These are phyloP conservation scores for Botrytis hyacinthi DNA, from an alignment of 2,329 filamentous ascomycete genomes.

Conservation along the genomic window DNA sequence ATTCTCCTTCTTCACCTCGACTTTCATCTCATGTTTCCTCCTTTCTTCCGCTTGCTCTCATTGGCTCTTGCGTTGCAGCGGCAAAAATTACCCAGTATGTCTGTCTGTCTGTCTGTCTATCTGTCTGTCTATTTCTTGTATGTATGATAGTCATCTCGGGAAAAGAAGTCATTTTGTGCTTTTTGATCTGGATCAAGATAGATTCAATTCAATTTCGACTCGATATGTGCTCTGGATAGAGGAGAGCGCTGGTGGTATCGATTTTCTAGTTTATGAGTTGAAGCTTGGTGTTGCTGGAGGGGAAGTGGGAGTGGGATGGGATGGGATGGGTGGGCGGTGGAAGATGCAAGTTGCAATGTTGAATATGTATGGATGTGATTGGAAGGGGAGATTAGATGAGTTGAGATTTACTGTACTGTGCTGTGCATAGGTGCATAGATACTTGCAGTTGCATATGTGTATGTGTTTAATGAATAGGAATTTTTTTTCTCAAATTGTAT, in stretches of 20 bases:
- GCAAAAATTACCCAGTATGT: background rate
- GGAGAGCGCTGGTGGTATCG: background rate
- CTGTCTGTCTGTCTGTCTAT: background rate
- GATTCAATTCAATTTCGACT: background rate
- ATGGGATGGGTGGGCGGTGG: background rate
- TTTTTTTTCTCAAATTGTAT: background rate
- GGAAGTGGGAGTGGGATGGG: no score
- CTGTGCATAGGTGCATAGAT: background rate
- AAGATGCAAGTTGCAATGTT: background rate
- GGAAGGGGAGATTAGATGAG: background rate
- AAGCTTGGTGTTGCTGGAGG: background rate
- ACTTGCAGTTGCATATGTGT: background rate
- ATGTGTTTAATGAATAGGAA: background rate
- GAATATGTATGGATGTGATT: background rate
- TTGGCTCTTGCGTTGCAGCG: background rate
- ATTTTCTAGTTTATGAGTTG: background rate
- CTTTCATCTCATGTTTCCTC: background rate
- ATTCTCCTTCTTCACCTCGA: background rate
- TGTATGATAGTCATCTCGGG: slow-evolving; percentile 1
- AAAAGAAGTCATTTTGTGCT: background rate
- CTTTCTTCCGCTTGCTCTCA: background rate
- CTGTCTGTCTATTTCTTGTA: background rate
- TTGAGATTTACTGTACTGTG: background rate
- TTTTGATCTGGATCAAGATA: background rate
- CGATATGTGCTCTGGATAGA: background rate